Conservation (phyloP, 352 stramenopile species). For the Phytopythium mirpurense region DNA sequence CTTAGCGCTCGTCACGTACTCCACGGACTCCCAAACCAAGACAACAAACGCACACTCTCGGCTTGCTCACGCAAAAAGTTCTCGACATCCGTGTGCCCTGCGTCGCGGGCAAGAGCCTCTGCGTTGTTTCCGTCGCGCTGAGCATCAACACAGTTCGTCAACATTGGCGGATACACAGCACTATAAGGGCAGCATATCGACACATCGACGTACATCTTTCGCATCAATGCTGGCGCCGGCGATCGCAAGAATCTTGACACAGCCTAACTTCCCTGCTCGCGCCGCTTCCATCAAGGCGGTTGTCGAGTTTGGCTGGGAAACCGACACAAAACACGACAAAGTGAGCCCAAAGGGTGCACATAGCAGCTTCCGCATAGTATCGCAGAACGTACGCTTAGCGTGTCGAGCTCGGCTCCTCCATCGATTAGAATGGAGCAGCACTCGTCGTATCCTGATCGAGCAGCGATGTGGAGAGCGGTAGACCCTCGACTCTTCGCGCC, state of each 20-base stretch:
- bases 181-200: too few species aligned
- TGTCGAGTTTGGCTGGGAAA: constrained; percentile 68
- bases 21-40: not conserved
- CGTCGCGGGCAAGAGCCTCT: constrained; percentile 50
- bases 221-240: constrained; percentile 59
- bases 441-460: constrained; percentile 67
- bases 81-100: constrained; percentile 67
- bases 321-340: not conserved
- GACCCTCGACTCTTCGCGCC: constrained; percentile 68
- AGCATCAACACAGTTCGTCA: constrained; percentile 1
- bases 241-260: constrained; percentile 64
- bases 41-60: constrained; percentile 56
- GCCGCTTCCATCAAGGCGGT: constrained; percentile 87
- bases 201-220: constrained; percentile 63
- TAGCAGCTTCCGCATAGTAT: not conserved
- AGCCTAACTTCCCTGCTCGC: constrained; percentile 69
- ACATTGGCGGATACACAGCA: not conserved
- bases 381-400: constrained; percentile 56
- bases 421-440: constrained; percentile 68
- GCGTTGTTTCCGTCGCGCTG: constrained; percentile 76
- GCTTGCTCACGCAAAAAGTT: constrained; percentile 74
- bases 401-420: constrained; percentile 63
- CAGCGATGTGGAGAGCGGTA: constrained; percentile 78
- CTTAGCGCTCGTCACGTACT: too few species aligned
- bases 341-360: not conserved